Conservation (phyloP, 2,329 filamentous ascomycete species). For the Chaetomiaceae sp. region DNA sequence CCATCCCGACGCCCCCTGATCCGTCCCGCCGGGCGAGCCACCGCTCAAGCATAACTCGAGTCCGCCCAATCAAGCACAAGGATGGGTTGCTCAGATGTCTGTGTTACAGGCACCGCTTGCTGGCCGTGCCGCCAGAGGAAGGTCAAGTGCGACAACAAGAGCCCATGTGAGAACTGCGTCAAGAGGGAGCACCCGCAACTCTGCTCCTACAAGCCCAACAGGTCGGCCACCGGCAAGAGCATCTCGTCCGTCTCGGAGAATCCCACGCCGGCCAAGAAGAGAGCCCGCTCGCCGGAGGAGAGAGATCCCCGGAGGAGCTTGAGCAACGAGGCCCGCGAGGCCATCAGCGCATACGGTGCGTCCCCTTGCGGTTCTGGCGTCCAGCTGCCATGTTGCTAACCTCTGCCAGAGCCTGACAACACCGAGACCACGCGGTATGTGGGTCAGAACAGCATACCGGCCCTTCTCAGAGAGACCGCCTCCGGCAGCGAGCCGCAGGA, state of each 20-base stretch:
- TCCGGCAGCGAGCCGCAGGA: constrained; percentile 49
- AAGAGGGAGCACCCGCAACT: constrained; percentile 61
- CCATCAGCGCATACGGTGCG: constrained; percentile 32
- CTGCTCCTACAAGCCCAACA: constrained; percentile 64
- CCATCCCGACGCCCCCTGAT: neutral
- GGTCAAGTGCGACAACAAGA: constrained; percentile 66
- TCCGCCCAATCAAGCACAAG: neutral
- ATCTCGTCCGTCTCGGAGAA: constrained; percentile 30
- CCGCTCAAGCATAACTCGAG: no score
- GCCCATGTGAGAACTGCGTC: constrained; percentile 64
- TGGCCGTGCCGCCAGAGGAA: constrained; percentile 66
- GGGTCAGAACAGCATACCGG: constrained; percentile 64
- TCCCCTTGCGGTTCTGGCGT: neutral
- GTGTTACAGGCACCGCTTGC: constrained; percentile 52
- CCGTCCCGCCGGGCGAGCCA: constrained; percentile 2
- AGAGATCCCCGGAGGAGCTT: constrained; percentile 36
- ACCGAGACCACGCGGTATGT: constrained; percentile 56
- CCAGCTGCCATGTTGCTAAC: neutral
- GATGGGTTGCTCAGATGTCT: constrained; percentile 2
- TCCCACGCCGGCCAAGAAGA: constrained; percentile 35
- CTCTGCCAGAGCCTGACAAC: constrained; percentile 44
- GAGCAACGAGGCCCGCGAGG: constrained; percentile 36
- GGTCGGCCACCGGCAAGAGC: constrained; percentile 36
- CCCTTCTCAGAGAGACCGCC: constrained; percentile 59
- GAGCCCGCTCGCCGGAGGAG: constrained; percentile 42